Percentiles rank a stretch among this genome's conserved stretches.
phyloP scores from a whole-genome alignment of 306 rosid genomes.

The Quercus bicolor region DNA sequence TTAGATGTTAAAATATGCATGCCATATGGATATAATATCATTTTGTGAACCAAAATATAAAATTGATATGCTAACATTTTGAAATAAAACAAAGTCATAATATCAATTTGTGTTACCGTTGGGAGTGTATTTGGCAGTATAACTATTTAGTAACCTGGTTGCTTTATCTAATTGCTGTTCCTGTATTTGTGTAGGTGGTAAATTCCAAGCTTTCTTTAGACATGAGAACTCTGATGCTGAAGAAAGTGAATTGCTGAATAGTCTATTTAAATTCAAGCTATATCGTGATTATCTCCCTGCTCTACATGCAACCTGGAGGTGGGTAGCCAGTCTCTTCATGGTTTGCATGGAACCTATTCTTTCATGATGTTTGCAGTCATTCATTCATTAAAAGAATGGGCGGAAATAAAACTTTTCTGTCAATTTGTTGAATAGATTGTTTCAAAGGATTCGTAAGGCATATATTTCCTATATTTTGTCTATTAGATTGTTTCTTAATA shows the following conservation, averaged over 20 bases:
- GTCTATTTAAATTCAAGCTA: conserved; percentile 13
- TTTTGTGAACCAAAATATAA: not conserved
- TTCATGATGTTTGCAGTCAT: not conserved
- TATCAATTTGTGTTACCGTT: not conserved
- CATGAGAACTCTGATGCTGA: conserved; percentile 15
- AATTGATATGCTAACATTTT: not conserved
- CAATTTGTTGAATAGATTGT: not conserved
- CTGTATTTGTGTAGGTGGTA: conserved; percentile 27
- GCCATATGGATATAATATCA: not conserved
- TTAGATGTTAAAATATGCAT: too few relatives aligned
- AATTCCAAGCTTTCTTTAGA: conserved; percentile 14
- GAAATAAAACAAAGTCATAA: not conserved
- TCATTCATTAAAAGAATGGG: not conserved
- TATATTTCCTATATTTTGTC: not conserved
- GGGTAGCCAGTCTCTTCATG: conserved; percentile 32
- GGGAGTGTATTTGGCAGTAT: not conserved
- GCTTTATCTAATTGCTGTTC: conserved; percentile 2
- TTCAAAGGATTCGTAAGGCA: not conserved
- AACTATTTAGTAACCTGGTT: not conserved
- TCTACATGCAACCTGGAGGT: conserved; percentile 54
- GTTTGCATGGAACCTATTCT: not conserved
- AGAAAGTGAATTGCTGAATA: conserved; percentile 20
- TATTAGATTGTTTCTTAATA: not conserved
- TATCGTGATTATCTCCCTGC: conserved; percentile 39
- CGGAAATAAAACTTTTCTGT: not conserved